Evolutionary conservation across 805 yeast genomes (phyloP).

Genomic region (Naumovozyma dairenensis): DNA sequence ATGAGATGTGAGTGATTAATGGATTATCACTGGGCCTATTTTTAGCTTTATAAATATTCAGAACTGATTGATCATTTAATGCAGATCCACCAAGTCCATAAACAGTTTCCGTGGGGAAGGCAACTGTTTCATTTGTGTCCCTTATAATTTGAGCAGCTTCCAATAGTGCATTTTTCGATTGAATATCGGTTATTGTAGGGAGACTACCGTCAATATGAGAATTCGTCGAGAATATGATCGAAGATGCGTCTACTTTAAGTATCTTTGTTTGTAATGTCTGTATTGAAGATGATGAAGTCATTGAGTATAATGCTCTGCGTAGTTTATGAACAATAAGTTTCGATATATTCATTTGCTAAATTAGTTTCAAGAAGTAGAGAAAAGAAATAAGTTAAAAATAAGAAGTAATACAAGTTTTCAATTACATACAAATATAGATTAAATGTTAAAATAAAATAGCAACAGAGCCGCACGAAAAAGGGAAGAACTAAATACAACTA

Average conservation of each 20-base stretch:
- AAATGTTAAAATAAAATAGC: no score
- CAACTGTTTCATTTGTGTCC: slow-evolving; percentile 54
- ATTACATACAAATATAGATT: no score
- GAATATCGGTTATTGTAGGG: slow-evolving; percentile 42
- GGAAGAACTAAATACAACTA: no score
- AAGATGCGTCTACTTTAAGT: slow-evolving; percentile 43
- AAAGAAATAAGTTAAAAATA: no score
- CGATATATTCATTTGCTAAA: no score
- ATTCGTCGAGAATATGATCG: slow-evolving; percentile 37
- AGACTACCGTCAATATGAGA: slow-evolving; percentile 31
- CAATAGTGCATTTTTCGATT: slow-evolving; percentile 40
- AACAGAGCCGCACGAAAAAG: no score
- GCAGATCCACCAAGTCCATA: slow-evolving; percentile 93
- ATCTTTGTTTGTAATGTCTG: slow-evolving; percentile 32
- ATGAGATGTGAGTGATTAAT: slow-evolving; percentile 78
- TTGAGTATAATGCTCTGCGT: no score
- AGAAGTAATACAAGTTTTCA: no score
- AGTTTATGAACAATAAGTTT: no score
- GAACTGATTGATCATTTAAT: slow-evolving; percentile 59
- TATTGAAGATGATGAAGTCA: neutral
- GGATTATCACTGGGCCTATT: slow-evolving; percentile 96
- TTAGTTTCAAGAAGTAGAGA: no score
- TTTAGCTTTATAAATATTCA: slow-evolving; percentile 74
- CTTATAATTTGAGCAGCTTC: slow-evolving; percentile 51
- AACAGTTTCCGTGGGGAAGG: slow-evolving; percentile 95